These are phyloP conservation scores for Aspergillus novofumigatus DNA, from an alignment of 2,329 filamentous ascomycete genomes.

Conservation along the genomic window DNA sequence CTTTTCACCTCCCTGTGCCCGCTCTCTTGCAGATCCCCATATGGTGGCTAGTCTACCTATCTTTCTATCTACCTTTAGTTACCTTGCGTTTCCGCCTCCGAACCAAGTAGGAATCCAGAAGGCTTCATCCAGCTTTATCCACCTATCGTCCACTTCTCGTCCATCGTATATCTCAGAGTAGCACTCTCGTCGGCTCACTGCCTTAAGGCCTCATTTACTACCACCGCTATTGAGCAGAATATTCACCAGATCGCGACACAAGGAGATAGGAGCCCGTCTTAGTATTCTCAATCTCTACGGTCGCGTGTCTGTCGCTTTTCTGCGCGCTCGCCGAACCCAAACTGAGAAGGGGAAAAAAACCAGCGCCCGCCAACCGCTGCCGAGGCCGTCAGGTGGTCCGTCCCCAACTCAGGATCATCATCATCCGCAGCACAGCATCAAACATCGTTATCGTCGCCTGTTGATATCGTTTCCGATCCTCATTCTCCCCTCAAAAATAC, in stretches of 20 bases:
- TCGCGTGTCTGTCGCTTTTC: neutral
- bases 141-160: neutral
- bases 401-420: slow-evolving; percentile 20
- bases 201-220: neutral
- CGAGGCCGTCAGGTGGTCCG: slow-evolving; percentile 32
- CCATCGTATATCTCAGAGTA: neutral
- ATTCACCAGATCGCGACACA: neutral
- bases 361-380: slow-evolving; percentile 16
- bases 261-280: neutral
- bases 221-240: neutral
- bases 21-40: slow-evolving; percentile 10
- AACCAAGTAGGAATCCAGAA: neutral
- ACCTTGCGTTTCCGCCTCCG: neutral
- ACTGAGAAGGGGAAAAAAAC: slow-evolving; percentile 3
- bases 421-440: slow-evolving; percentile 10
- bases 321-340: neutral
- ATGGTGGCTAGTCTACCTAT: neutral
- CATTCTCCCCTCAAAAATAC: neutral
- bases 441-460: slow-evolving; percentile 7
- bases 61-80: neutral
- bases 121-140: neutral
- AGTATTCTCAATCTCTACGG: neutral
- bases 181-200: neutral
- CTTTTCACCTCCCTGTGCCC: slow-evolving; percentile 6
- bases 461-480: slow-evolving; percentile 1